Base-by-base conservation (phyloP, 371 early-diverging fungal genomes). In the Catenaria anguillulae region DNA sequence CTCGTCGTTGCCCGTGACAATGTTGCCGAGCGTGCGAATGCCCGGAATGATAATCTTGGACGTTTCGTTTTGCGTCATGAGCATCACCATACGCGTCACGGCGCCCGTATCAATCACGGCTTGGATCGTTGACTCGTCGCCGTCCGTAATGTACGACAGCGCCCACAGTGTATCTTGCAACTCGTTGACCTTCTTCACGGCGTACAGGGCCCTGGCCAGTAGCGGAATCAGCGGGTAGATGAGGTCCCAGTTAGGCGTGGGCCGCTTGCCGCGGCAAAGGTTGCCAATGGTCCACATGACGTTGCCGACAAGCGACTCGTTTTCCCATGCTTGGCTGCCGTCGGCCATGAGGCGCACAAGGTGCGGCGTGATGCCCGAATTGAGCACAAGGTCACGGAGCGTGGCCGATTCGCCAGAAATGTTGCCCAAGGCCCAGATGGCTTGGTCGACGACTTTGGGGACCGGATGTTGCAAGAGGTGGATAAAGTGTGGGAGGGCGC, bases 201-300 rank as follows among this genome's bases (percentile, higher is more conserved):
- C 17, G 17, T 10, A 40, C 23, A 55, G 34, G 5, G 19, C 10
- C 52, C 29, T 26, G 10, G 31, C 42, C 13, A 24, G 19, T 48
- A 43, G 17, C 42, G 23, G 45, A 13, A 60, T 23, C n/a, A 33
- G 36, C 33, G 24, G 40, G 36, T 5, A 60, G n/a, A 61, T 23
- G 13, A 24, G n/a, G 17, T 46, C 26, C 35, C 36, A 52, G 43
- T 13, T 31, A 35, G 42, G 40, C 34, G 23, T 19, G 24, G 33
- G 48, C 23, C 13, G 83, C 64, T 84, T 84, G n/a, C 84, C 69
- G 40, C 84, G 60, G 10, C 71, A 67, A 42, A 19, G 43, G 34
- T 26, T 23, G 55, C 95, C 92, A 29, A 99, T 75, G 8, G 98
- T 89, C 99, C 99, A 99, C 2, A 97, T 91, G n/a, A 96, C 89